A percentile compares a stretch with the other conserved stretches of the same genome.
Conservation (phyloP, 1,139 yeast genomes). For the Tardiomyces digboiensis region DNA sequence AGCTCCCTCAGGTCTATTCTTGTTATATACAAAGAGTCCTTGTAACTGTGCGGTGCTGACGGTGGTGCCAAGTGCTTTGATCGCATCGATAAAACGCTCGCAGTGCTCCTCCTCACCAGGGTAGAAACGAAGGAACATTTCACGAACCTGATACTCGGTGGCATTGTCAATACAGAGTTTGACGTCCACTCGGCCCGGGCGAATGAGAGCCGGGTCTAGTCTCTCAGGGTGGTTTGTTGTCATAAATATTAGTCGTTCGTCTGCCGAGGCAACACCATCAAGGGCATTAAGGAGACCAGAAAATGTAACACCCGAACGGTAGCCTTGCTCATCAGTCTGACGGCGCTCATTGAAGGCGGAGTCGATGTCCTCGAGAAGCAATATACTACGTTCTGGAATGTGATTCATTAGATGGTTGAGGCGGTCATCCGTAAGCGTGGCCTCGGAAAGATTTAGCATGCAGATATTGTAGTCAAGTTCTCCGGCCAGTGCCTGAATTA, state of each 20-base stretch:
- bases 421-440: slow-evolving; percentile 87
- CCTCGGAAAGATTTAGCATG: slow-evolving; percentile 81
- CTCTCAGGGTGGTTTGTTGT: slow-evolving; percentile 96
- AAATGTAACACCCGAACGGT: slow-evolving; percentile 80
- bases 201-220: slow-evolving; percentile 60
- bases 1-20: slow-evolving; percentile 73
- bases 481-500: slow-evolving; percentile 95
- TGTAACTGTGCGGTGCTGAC: slow-evolving; percentile 93
- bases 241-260: slow-evolving; percentile 94
- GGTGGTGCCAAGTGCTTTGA: slow-evolving; percentile 40
- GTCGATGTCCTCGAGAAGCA: slow-evolving; percentile 86
- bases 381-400: slow-evolving; percentile 80
- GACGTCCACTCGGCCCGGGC: slow-evolving; percentile 94
- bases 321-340: slow-evolving; percentile 62
- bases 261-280: slow-evolving; percentile 99
- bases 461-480: slow-evolving; percentile 94
- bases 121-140: slow-evolving; percentile 86
- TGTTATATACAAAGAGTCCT: slow-evolving; percentile 90
- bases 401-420: slow-evolving; percentile 94
- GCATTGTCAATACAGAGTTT: slow-evolving; percentile 83
- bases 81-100: slow-evolving; percentile 47
- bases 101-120: slow-evolving; percentile 55
- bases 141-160: slow-evolving; percentile 61
- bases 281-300: slow-evolving; percentile 89
- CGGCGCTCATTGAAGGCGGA: slow-evolving; percentile 87